Evolutionary conservation across 352 stramenopile species (phyloP).

Genomic region (Globisporangium uncinulatum): DNA sequence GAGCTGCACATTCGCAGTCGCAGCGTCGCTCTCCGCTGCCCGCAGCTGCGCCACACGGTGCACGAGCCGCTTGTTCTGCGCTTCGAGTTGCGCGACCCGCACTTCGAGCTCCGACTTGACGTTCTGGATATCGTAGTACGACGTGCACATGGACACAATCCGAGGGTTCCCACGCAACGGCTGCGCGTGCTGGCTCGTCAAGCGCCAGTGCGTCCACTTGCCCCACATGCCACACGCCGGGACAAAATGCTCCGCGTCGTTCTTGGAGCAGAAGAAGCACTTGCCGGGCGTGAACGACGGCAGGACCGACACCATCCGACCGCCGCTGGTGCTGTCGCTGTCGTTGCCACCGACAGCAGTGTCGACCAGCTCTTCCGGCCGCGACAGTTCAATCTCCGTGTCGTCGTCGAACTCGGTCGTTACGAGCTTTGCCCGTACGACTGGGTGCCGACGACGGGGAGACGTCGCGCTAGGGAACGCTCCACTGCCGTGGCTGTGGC

Average conservation of each 20-base stretch:
- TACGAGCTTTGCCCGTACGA: conserved; percentile 7
- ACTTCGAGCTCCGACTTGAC: conserved; percentile 51
- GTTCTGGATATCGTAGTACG: conserved; percentile 80
- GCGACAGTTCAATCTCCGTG: conserved; percentile 9
- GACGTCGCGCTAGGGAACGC: conserved; percentile 3
- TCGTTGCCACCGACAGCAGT: not conserved
- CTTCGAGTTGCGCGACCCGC: conserved; percentile 24
- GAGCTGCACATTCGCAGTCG: conserved; percentile 25
- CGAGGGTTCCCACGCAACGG: conserved; percentile 21
- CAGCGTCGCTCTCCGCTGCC: conserved; percentile 17
- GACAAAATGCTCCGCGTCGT: conserved; percentile 74
- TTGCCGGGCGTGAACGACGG: conserved; percentile 77
- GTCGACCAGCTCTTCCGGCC: conserved; percentile 4
- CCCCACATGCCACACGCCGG: conserved; percentile 78
- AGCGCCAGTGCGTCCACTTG: conserved; percentile 82
- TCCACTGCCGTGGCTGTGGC: conserved; percentile 5
- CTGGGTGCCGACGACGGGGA: conserved; percentile 7
- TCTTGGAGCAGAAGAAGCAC: conserved; percentile 85
- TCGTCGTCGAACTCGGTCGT: conserved; percentile 8
- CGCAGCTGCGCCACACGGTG: conserved; percentile 21
- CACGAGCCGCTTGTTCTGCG: conserved; percentile 20
- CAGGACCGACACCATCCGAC: conserved; percentile 66
- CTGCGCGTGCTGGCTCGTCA: conserved; percentile 59
- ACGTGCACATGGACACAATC: conserved; percentile 71
- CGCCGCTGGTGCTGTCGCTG: conserved; percentile 7